Percentiles rank a stretch among this genome's conserved stretches.
Evolutionary conservation across 2,329 filamentous ascomycete genomes (phyloP).

Genomic region (Lasiodiplodia theobromae): DNA sequence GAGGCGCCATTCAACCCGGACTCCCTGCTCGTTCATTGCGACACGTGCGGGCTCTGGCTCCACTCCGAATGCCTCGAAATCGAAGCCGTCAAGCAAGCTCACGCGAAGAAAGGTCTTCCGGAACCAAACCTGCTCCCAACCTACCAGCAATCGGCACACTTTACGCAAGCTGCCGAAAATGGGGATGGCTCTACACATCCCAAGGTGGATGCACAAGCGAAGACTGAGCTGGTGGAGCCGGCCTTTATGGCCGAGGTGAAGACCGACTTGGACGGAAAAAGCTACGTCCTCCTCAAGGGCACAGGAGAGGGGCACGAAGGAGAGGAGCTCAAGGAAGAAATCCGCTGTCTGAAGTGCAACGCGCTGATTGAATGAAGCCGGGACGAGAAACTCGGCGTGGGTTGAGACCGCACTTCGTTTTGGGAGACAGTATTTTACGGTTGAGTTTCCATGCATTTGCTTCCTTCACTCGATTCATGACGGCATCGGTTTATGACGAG

Average conservation of each 20-base stretch:
- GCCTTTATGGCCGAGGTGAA: neutral
- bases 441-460: neutral
- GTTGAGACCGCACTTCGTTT: neutral
- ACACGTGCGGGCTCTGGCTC: slow-evolving; percentile 52
- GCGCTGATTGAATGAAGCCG: slow-evolving; percentile 4
- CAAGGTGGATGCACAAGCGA: neutral
- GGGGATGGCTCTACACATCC: neutral
- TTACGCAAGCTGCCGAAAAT: neutral
- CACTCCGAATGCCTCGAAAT: slow-evolving; percentile 48
- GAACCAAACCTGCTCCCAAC: neutral
- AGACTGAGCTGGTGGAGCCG: neutral
- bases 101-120: slow-evolving; percentile 2
- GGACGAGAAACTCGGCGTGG: neutral
- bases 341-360: slow-evolving; percentile 3
- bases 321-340: neutral
- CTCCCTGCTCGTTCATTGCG: slow-evolving; percentile 51
- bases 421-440: neutral
- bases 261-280: neutral
- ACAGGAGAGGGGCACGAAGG: neutral
- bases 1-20: slow-evolving; percentile 52
- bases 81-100: slow-evolving; percentile 15
- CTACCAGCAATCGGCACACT: neutral
- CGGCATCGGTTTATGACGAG: neutral
- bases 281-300: neutral
- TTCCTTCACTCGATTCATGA: neutral